Evolutionary conservation across 2,329 filamentous ascomycete genomes (phyloP).

Genomic region (Penicillium paneum): DNA sequence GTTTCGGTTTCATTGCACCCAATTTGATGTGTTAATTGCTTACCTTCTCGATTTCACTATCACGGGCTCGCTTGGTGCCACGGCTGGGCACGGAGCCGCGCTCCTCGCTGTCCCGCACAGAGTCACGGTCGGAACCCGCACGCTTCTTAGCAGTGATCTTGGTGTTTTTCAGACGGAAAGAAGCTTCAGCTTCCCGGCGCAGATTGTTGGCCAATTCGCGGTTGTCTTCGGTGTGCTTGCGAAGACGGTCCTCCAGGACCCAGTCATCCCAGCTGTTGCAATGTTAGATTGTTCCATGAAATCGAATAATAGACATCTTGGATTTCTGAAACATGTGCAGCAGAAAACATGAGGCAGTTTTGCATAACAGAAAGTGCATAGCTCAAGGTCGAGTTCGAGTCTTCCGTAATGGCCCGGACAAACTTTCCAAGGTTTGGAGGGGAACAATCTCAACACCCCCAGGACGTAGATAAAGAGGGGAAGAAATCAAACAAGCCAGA

Average conservation of each 20-base stretch:
- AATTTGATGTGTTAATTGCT: conserved; percentile 2
- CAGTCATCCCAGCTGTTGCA: conserved; percentile 85
- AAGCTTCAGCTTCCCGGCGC: conserved; percentile 42
- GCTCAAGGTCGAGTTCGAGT: neutral
- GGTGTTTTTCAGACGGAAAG: conserved; percentile 32
- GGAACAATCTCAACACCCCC: neutral
- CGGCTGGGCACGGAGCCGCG: conserved; percentile 44
- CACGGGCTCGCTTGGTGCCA: conserved; percentile 44
- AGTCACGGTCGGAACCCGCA: conserved; percentile 42
- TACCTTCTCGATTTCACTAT: conserved; percentile 50
- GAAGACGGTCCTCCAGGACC: conserved; percentile 88
- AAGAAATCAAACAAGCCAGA: conserved; percentile 29
- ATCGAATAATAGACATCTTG: neutral
- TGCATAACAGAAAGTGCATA: neutral
- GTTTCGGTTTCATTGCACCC: neutral
- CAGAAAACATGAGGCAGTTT: neutral
- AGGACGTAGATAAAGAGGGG: neutral
- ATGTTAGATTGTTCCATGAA: conserved; percentile 9
- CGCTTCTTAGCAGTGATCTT: conserved; percentile 41
- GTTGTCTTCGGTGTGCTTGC: conserved; percentile 93
- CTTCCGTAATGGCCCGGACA: neutral
- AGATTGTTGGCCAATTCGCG: conserved; percentile 70
- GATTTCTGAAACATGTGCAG: neutral
- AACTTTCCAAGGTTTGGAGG: neutral
- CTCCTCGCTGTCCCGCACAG: conserved; percentile 46